Evolutionary conservation across 257 asterid species (phyloP), one percentile per base, ranked within the genome.

Genomic region (Jasminum sambac): DNA sequence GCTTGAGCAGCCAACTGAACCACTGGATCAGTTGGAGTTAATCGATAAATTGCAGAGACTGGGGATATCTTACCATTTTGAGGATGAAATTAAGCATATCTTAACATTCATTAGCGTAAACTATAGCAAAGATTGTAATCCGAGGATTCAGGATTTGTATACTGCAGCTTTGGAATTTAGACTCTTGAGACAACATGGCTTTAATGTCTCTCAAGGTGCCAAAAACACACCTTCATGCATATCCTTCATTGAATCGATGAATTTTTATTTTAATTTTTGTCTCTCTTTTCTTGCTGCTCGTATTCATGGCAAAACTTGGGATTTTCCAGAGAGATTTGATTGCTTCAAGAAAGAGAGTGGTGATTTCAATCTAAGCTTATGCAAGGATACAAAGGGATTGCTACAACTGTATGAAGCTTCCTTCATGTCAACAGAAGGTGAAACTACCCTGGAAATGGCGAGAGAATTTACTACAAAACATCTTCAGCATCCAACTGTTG

Each of bases 381-480:
- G 23, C 8, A 37, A 66, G 5, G 83, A 78, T 64, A 65, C 68
- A 8, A 50, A 65, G 43, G 81, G 81, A 41, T 58, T 78, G 50
- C 67, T 78, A 7, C 70, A 72, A 11, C 12, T 83, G 59, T 79
- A 79, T 8, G 86, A 75, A 83, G 87, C 81, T 67, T 83, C 81
- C 5, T 73, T 63, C 50, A 19, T 74, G 42, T 12, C 11, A 21
- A 55, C 23, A 11, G 67, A 72, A 69, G 65, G 44, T 26, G 84
- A 79, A 50, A 66, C 5, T 0, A 77, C 68, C 10, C 43, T 82
- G 69, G 87, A 79, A 24, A 30, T 26, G 14, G 76, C 79, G 16
- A 78, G 69, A 70, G 76, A 61, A 43, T 79, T 71, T 26, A 25
- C 81, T 2, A 40, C 55, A 1, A 72, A 64, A 8, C 64, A 77